Conservation (phyloP, 352 stramenopile species). For the Phytophthora sp. region DNA sequence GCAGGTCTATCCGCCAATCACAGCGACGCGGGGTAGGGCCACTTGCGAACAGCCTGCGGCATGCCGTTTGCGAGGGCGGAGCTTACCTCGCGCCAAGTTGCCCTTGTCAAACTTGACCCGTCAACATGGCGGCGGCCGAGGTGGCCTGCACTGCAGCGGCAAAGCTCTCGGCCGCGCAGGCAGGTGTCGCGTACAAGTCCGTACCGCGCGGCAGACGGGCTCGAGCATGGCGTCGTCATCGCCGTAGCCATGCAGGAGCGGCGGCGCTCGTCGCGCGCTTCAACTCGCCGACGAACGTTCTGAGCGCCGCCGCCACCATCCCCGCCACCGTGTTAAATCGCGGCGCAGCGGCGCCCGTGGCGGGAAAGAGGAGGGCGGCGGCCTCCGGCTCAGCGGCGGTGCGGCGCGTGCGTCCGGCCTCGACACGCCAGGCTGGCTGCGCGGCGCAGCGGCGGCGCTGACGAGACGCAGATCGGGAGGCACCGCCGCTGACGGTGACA, state of each 20-base stretch:
- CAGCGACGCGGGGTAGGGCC: not conserved
- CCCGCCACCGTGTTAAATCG: not conserved
- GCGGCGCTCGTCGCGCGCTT: conserved; percentile 6
- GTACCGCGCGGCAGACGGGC: conserved; percentile 24
- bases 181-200: conserved; percentile 18
- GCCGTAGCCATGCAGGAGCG: conserved; percentile 5
- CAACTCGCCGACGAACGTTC: not conserved
- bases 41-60: not conserved
- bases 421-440: too few relatives aligned
- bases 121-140: conserved; percentile 10
- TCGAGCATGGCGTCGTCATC: conserved; percentile 11
- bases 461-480: too few relatives aligned
- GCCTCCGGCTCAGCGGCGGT: not conserved
- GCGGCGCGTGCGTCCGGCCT: not conserved
- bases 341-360: too few relatives aligned
- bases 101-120: too few relatives aligned
- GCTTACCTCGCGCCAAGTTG: too few relatives aligned
- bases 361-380: not conserved
- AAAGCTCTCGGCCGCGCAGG: conserved; percentile 26
- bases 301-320: not conserved
- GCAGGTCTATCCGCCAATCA: conserved; percentile 18
- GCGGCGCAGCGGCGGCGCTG: too few relatives aligned
- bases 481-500: too few relatives aligned
- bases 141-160: not conserved
- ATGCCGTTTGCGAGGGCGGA: too few relatives aligned